Evolutionary conservation across 2,329 filamentous ascomycete genomes (phyloP).

Genomic region (Penicillium frequentans): DNA sequence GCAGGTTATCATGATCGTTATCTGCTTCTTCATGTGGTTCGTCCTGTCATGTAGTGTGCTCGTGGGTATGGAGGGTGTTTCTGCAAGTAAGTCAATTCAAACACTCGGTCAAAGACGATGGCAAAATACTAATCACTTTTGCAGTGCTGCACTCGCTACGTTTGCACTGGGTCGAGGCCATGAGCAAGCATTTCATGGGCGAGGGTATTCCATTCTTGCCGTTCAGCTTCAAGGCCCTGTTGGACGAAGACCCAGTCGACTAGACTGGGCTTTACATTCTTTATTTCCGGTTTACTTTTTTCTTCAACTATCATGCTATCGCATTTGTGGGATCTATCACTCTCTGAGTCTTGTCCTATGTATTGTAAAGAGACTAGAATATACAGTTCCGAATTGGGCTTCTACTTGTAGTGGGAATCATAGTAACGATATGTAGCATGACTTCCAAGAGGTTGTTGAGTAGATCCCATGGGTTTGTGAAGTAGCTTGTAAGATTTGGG

Average conservation of each 20-base stretch:
- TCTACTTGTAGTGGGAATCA: background rate
- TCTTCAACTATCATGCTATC: constrained; percentile 13
- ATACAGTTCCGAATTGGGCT: constrained; percentile 8
- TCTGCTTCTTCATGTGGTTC: constrained; percentile 89
- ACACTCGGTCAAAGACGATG: background rate
- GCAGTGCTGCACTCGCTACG: constrained; percentile 82
- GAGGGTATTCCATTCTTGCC: constrained; percentile 83
- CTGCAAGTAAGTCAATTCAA: constrained; percentile 57
- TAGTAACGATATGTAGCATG: background rate
- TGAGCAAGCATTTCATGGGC: constrained; percentile 96
- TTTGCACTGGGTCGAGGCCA: constrained; percentile 95
- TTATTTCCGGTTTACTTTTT: constrained; percentile 8
- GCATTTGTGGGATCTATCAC: constrained; percentile 16
- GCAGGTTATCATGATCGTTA: constrained; percentile 77
- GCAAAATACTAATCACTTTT: background rate
- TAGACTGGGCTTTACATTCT: constrained; percentile 22
- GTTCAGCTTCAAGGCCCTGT: constrained; percentile 79
- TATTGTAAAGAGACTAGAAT: constrained; percentile 15
- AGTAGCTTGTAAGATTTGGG: background rate
- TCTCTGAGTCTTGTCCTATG: constrained; percentile 15
- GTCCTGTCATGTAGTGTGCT: constrained; percentile 75
- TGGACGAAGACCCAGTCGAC: constrained; percentile 72
- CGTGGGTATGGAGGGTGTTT: constrained; percentile 94
- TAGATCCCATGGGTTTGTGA: background rate
- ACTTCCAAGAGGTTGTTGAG: background rate